Evolutionary conservation across 106 monocot species (phyloP), one percentile per base, ranked within the genome.

Genomic region (Acorus calamus): DNA sequence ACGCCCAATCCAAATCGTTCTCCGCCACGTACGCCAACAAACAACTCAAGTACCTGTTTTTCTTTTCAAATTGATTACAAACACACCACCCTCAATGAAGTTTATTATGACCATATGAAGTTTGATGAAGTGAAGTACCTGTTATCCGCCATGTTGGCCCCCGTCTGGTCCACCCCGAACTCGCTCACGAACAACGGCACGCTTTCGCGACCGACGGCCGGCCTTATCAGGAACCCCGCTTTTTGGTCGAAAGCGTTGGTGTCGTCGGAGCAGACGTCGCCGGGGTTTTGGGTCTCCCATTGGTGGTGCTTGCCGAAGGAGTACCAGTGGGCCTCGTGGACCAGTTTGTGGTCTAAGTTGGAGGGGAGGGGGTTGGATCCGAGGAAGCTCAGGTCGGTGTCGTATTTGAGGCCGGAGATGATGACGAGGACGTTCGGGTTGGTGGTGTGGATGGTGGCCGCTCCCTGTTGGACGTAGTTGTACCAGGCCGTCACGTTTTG

Each of bases 271-370:
- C 56, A 56, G 13, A 56, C 56, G n/a, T 6, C 5, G 56, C 5
- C 13, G 0, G 56, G 56, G 0, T 8, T 11, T 4, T 11, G 56
- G 9, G 56, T 4, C 6, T 11, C 56, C 56, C 56, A 56, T 14
- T 10, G n/a, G n/a, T n/a, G 8, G 9, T 0, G 0, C 56, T 14
- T 56, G 56, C 8, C 56, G 56, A n/a, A 56, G n/a, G 56, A 8
- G 56, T 56, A 56, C 56, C n/a, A 10, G 13, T 56, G 56, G 5
- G 56, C 56, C 56, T 56, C 56, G 9, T 11, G 13, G 56, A 56
- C 56, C n/a, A 56, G 5, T 12, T 56, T 56, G 56, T 28, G 0
- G 28, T 56, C 56, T 1, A 9, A 56, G 8, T 10, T 1, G 13
- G 4, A 9, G 9, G 13, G n/a, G 9, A 56, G 56, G n/a, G 56